Conservation (phyloP, 495 filamentous ascomycete genomes). For the Talaromyces adpressus region DNA sequence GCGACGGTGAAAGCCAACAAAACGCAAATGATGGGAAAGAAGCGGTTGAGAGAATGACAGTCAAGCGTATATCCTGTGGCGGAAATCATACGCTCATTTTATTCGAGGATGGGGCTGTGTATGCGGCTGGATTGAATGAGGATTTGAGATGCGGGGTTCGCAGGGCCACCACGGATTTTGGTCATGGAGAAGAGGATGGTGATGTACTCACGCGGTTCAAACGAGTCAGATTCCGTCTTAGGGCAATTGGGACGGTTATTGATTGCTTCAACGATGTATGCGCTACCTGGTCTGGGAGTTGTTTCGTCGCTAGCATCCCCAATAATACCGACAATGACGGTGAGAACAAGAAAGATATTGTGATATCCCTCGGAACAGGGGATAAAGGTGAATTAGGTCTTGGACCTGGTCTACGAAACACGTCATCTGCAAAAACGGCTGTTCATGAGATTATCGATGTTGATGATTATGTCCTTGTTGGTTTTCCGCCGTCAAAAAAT, state of each 20-base stretch:
- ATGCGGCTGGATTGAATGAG: constrained; percentile 53
- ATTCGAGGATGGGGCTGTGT: constrained; percentile 47
- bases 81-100: constrained; percentile 85
- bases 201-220: constrained; percentile 18
- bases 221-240: constrained; percentile 17
- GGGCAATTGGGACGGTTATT: background rate
- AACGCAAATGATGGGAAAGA: background rate
- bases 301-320: constrained; percentile 32
- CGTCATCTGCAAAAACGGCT: background rate
- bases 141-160: constrained; percentile 38
- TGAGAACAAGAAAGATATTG: constrained; percentile 39
- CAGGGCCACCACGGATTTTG: background rate
- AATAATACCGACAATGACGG: background rate
- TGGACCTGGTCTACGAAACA: constrained; percentile 25
- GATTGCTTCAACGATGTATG: constrained; percentile 36
- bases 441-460: background rate
- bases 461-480: constrained; percentile 27
- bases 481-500: constrained; percentile 53
- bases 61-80: constrained; percentile 54
- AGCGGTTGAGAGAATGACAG: constrained; percentile 8
- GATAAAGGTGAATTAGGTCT: constrained; percentile 66
- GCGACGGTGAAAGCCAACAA: background rate
- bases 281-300: constrained; percentile 70
- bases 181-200: background rate
- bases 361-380: constrained; percentile 52